Evolutionary conservation across 2,329 filamentous ascomycete species (phyloP).

Genomic region (Sarocladium kiliense): DNA sequence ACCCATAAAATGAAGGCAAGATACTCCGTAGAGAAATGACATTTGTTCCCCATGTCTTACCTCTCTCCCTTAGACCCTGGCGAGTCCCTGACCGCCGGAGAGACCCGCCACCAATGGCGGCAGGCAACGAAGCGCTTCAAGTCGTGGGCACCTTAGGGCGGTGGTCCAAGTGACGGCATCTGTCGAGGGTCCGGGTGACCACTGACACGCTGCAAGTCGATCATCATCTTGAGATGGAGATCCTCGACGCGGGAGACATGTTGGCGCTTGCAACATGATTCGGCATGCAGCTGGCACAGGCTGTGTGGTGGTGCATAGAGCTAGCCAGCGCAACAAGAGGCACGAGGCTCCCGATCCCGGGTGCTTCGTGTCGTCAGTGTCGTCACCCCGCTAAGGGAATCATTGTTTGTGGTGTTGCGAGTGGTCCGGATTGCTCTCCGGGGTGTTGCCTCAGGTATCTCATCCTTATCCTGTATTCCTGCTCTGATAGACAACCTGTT

Average conservation of each 20-base stretch:
- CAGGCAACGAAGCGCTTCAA: background rate
- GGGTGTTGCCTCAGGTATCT: background rate
- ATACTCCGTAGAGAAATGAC: too few species aligned
- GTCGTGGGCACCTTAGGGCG: background rate
- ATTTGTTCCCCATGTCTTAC: background rate
- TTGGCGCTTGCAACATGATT: background rate
- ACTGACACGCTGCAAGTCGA: background rate
- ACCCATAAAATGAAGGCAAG: too few species aligned
- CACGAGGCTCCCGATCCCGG: background rate
- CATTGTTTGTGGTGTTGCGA: background rate
- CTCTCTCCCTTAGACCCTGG: background rate
- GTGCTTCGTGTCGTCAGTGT: background rate
- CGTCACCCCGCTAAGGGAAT: background rate
- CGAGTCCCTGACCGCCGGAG: background rate
- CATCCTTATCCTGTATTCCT: background rate
- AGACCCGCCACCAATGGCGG: background rate
- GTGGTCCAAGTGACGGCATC: background rate
- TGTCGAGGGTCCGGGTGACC: background rate
- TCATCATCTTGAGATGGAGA: background rate
- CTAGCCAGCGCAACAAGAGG: background rate
- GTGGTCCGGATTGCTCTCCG: background rate
- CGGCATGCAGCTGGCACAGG: background rate
- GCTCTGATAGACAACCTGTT: background rate
- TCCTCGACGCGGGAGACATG: background rate
- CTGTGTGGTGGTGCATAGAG: background rate